Percentiles rank a stretch among this genome's conserved stretches.
phyloP scores from a whole-genome alignment of 225 moss, liverwort and hornwort species.

The Straminergon stramineum region DNA sequence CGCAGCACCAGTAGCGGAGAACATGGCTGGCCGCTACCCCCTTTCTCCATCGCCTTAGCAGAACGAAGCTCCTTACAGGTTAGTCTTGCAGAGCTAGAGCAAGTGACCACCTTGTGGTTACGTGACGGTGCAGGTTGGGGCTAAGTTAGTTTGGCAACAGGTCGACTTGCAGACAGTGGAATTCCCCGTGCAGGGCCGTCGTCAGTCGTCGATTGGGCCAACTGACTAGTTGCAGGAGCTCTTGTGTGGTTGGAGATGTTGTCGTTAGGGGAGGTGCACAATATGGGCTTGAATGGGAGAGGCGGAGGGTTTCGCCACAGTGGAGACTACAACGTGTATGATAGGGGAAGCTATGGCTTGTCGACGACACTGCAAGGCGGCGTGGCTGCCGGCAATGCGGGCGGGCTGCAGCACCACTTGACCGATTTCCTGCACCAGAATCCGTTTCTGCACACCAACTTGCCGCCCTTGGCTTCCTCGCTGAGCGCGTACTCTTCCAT shows the following conservation, averaged over 20 bases:
- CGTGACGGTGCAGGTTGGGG: background rate
- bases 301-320: background rate
- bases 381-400: background rate
- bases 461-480: background rate
- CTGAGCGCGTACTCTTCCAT: background rate
- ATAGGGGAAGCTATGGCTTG: background rate
- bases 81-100: background rate
- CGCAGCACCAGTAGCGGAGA: background rate
- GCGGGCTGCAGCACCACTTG: slow-evolving; percentile 1
- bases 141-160: background rate
- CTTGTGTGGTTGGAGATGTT: background rate
- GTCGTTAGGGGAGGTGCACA: slow-evolving; percentile 4
- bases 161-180: background rate
- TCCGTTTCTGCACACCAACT: background rate
- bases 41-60: background rate
- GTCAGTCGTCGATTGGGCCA: background rate
- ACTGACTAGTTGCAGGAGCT: background rate
- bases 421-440: slow-evolving; percentile 6
- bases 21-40: background rate
- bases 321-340: background rate
- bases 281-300: slow-evolving; percentile 10
- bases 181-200: background rate
- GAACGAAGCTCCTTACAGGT: background rate
- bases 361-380: background rate
- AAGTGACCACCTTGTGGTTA: background rate